Percentiles rank a stretch among this genome's conserved stretches.
These are phyloP conservation scores for Colletotrichum sp. DNA, from an alignment of 2,329 filamentous ascomycete genomes.

Conservation along the genomic window DNA sequence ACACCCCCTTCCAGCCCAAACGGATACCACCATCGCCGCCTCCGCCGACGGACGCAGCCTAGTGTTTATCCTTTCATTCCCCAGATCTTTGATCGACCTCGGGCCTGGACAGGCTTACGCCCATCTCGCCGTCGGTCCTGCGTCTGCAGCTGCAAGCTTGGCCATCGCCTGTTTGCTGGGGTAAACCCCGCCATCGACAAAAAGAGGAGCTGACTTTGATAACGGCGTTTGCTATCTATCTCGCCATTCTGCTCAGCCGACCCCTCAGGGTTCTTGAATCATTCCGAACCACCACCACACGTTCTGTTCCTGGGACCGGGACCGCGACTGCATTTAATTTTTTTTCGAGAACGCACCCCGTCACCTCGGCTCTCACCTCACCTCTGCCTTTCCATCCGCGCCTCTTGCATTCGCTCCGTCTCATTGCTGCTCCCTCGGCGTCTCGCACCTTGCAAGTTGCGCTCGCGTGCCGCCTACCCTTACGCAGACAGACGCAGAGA, in stretches of 20 bases:
- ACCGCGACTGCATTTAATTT: conserved; percentile 1
- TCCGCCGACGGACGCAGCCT: conserved; percentile 18
- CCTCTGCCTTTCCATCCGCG: background rate
- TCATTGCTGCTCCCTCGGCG: background rate
- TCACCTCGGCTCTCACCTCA: background rate
- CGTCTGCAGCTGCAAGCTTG: conserved; percentile 4
- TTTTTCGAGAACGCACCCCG: conserved; percentile 8
- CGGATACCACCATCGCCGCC: conserved; percentile 3
- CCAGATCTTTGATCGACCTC: conserved; percentile 20
- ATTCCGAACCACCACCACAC: background rate
- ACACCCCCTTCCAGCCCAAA: background rate
- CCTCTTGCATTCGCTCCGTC: background rate
- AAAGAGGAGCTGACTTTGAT: conserved; percentile 20
- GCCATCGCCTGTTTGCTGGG: conserved; percentile 12
- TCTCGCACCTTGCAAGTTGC: background rate
- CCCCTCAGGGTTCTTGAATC: conserved; percentile 21
- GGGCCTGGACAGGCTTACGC: background rate
- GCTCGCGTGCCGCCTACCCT: background rate
- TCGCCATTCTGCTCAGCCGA: conserved; percentile 15
- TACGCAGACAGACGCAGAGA: background rate
- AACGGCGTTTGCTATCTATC: conserved; percentile 18
- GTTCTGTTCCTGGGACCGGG: background rate
- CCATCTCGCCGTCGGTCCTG: conserved; percentile 3
- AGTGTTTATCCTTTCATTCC: conserved; percentile 12
- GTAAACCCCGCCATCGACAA: conserved; percentile 15